Evolutionary conservation across 208 protist species (phyloP), one percentile per base, ranked within the genome.

Genomic region (Acanthamoeba healyi): DNA sequence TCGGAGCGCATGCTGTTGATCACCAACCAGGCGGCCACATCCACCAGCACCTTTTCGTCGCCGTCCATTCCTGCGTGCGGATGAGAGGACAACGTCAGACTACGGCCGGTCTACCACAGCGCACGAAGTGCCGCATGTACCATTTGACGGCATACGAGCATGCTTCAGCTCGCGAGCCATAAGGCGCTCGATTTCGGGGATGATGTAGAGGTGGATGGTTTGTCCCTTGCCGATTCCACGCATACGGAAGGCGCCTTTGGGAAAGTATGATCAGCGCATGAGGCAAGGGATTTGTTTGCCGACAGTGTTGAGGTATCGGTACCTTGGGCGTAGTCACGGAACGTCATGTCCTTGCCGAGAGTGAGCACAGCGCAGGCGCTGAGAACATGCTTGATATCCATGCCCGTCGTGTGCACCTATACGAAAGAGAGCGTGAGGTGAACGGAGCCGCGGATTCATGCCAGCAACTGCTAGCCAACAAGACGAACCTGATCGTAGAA

Each of bases 331-430:
- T 99, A 99, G 95, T 99, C 98, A 42, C 98, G 97, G 94, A 99
- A 99, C 6, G 98, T 98, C 94, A 99, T 98, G 95, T 99, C 98
- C 95, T 99, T 99, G 72, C 98, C 98, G 26, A 99, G 89, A 1
- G 98, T 99, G 58, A 99, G 95, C 36, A 98, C 98, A 15, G 98
- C 98, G 19, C 95, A 94, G 1, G 98, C 98, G 42, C 98, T 99
- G 36, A 98, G 96, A 0, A 96, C 96, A 88, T 99, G 98, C 95
- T 98, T 98, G 65, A 99, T 98, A 89, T 99, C 98, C 88, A 98
- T 99, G 72, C 98, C 98, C 40, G 98, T 99, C 44, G 98, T 99
- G 96, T 99, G 98, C 24, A 99, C 97, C 95, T 98, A 97, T 87
- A 17, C 17, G 26, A 14, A 84, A 84, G 26, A 63, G n/a, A n/a